Conservation (phyloP, 768 basidiomycete genomes). For the Collybiopsis luxurians region DNA sequence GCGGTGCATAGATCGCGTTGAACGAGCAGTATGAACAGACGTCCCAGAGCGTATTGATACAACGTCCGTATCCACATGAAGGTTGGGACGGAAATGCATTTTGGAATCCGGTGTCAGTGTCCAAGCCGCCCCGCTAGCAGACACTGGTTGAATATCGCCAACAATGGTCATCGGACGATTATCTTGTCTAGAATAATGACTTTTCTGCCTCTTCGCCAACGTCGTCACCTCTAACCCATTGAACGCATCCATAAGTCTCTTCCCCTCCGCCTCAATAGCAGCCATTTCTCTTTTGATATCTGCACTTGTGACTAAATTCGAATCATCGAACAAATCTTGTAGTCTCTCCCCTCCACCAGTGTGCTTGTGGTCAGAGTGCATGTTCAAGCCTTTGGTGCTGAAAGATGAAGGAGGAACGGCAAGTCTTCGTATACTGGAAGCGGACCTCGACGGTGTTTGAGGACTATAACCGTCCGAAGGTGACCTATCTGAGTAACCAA, state of each 20-base stretch:
- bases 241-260: constrained; percentile 74
- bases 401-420: constrained; percentile 64
- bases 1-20: constrained; percentile 25
- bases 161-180: background rate
- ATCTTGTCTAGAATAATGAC: background rate
- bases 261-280: constrained; percentile 67
- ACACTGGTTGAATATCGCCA: constrained; percentile 11
- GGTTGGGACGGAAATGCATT: constrained; percentile 28
- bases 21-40: constrained; percentile 43
- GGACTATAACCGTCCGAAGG: constrained; percentile 27
- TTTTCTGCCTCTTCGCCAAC: constrained; percentile 45
- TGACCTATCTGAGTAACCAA: constrained; percentile 20
- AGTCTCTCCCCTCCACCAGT: constrained; percentile 24
- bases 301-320: constrained; percentile 54
- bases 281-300: constrained; percentile 67
- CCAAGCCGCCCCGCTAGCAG: constrained; percentile 24
- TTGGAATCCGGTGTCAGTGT: constrained; percentile 32
- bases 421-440: constrained; percentile 43
- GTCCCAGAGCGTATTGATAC: constrained; percentile 52
- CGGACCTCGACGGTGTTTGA: constrained; percentile 38
- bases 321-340: constrained; percentile 51
- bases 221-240: constrained; percentile 74
- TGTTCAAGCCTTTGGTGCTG: constrained; percentile 26
- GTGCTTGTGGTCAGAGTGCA: constrained; percentile 36
- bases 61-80: constrained; percentile 43